Base-by-base conservation (phyloP, 179 eudicot genomes). In the Nepenthes alata region DNA sequence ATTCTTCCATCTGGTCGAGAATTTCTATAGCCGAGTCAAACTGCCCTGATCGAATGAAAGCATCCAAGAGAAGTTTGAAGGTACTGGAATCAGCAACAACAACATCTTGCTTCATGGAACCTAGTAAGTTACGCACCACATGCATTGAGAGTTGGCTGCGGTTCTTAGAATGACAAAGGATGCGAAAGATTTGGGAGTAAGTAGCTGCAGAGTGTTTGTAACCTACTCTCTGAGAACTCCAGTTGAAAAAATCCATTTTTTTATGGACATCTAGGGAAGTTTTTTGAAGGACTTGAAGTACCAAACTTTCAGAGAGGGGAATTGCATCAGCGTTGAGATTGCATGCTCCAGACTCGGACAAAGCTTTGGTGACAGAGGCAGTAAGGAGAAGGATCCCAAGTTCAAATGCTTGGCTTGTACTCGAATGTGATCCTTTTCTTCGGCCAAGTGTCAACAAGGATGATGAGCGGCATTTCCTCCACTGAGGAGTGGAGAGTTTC, bases 61-160 rank as follows among this genome's bases (percentile, higher is more conserved):
- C 69, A 70, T 91, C 95, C 53, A 91, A 81, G 6, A 91, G 72
- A 71, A 82, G 67, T 63, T 91, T 88, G 64, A 81, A 78, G 61
- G 80, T 86, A 47, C 66, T 63, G 6, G 94, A 75, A 73, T 82
- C 87, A 48, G 85, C 71, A n/a, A 66, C 71, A 64, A 81, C 59
- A 25, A 80, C 87, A 4, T 91, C 88, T 53, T 57, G 72, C 73
- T 75, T 83, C 95, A 89, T 85, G 39, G 75, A 77, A 36, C 55
- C 54, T 16, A 87, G 66, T 50, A 50, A 52, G 58, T 73, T 55
- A 35, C 74, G 59, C 59, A 82, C 77, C 37, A 78, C 77, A n/a
- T 78, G 67, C 48, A 62, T 72, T 65, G 72, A 66, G 13, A 77
- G 74, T 57, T 65, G 63, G 48, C 48, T 37, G 55, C 52, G 55